Conservation (phyloP, 352 stramenopile species). For the Thalassiosira exigua region DNA sequence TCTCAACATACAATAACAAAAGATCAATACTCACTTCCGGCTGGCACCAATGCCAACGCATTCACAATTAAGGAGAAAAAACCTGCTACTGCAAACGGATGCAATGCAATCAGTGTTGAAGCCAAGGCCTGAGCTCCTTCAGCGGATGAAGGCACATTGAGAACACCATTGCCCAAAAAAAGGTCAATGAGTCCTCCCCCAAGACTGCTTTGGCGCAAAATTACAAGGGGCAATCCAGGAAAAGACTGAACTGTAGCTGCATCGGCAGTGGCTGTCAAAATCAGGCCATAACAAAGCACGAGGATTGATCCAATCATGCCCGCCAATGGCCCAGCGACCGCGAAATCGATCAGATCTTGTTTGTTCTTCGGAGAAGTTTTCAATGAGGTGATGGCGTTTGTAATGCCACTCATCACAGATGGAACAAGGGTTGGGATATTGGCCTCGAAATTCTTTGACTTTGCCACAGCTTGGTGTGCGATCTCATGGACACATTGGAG, state of each 20-base stretch:
- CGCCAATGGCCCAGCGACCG: constrained; percentile 69
- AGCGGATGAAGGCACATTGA: constrained; percentile 71
- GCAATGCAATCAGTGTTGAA: constrained; percentile 71
- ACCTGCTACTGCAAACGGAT: constrained; percentile 80
- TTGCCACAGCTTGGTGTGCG: constrained; percentile 61
- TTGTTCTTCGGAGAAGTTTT: constrained; percentile 77
- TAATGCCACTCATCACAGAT: constrained; percentile 76
- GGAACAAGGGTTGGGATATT: constrained; percentile 78
- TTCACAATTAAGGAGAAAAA: constrained; percentile 82
- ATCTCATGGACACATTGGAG: constrained; percentile 74
- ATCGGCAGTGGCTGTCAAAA: constrained; percentile 66
- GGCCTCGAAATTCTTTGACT: constrained; percentile 66
- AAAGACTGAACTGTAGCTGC: constrained; percentile 52
- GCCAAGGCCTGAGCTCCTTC: constrained; percentile 52
- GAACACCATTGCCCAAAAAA: constrained; percentile 66
- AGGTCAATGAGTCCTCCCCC: constrained; percentile 77
- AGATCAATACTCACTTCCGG: no score
- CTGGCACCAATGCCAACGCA: constrained; percentile 74
- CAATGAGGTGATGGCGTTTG: constrained; percentile 74
- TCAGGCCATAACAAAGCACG: constrained; percentile 62
- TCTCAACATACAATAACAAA: no score
- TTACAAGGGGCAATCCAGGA: constrained; percentile 69
- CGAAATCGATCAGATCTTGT: constrained; percentile 79
- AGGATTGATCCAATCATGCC: constrained; percentile 70
- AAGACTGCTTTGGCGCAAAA: constrained; percentile 77